Evolutionary conservation across 345 rosid species (phyloP).

Genomic region (Ceriops zippeliana): DNA sequence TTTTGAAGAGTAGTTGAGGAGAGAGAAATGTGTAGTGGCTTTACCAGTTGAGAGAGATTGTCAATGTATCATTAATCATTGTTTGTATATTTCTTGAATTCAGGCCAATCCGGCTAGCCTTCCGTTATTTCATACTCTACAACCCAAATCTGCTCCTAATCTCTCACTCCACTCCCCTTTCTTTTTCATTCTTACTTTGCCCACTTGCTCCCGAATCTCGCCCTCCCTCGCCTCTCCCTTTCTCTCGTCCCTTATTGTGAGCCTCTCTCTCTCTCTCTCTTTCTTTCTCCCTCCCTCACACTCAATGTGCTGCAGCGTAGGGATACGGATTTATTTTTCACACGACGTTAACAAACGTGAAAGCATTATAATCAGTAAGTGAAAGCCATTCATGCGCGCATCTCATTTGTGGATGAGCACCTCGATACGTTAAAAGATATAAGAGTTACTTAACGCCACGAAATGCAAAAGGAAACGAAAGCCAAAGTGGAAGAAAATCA

Average conservation of each 20-base stretch:
- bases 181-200: neutral
- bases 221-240: neutral
- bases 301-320: neutral
- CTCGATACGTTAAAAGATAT: too few species aligned
- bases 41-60: constrained; percentile 7
- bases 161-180: neutral
- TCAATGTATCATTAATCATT: constrained; percentile 20
- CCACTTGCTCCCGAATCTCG: neutral
- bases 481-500: too few species aligned
- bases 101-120: constrained; percentile 10
- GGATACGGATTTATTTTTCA: neutral
- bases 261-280: neutral
- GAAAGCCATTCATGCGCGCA: too few species aligned
- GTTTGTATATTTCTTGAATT: constrained; percentile 13
- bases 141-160: neutral
- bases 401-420: too few species aligned
- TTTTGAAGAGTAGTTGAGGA: constrained; percentile 22
- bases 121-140: constrained; percentile 10
- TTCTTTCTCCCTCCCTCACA: neutral
- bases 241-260: neutral
- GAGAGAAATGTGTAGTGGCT: constrained; percentile 7
- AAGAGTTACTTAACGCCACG: too few species aligned
- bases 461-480: too few species aligned
- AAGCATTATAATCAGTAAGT: too few species aligned
- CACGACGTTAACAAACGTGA: too few species aligned